Conservation (phyloP, 768 basidiomycete species). For the Pholiota molesta region DNA sequence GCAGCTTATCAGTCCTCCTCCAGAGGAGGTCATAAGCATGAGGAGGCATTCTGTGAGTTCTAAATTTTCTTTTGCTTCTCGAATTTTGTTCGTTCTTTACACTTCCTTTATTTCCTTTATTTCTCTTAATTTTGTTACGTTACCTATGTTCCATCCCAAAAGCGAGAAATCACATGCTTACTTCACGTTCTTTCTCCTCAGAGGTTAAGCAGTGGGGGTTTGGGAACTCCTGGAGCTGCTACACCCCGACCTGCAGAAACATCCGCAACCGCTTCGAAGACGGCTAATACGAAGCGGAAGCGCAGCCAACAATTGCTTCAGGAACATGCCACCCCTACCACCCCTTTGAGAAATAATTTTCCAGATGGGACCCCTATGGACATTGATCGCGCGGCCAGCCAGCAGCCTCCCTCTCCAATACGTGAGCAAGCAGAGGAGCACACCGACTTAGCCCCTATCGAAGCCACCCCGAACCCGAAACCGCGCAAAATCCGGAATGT, state of each 20-base stretch:
- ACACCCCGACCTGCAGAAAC: conserved; percentile 5
- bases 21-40: conserved; percentile 53
- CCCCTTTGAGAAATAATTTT: neutral
- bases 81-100: conserved; percentile 10
- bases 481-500: conserved; percentile 50
- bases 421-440: neutral
- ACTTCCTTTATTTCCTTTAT: conserved; percentile 5
- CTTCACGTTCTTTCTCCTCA: neutral
- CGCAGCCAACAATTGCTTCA: conserved; percentile 17
- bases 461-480: conserved; percentile 64
- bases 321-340: neutral
- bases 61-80: conserved; percentile 9
- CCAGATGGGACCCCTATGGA: neutral
- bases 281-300: conserved; percentile 40
- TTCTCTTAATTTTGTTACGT: neutral
- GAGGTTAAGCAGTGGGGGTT: neutral
- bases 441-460: conserved; percentile 15
- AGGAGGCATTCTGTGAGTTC: conserved; percentile 27
- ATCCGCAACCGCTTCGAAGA: conserved; percentile 8
- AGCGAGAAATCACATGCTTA: neutral
- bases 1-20: conserved; percentile 61
- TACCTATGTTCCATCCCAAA: neutral
- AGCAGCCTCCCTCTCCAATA: too few species aligned
- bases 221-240: conserved; percentile 3
- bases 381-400: neutral